Base-by-base conservation (phyloP, 805 yeast genomes). In the Metschnikowia peoriensis region DNA sequence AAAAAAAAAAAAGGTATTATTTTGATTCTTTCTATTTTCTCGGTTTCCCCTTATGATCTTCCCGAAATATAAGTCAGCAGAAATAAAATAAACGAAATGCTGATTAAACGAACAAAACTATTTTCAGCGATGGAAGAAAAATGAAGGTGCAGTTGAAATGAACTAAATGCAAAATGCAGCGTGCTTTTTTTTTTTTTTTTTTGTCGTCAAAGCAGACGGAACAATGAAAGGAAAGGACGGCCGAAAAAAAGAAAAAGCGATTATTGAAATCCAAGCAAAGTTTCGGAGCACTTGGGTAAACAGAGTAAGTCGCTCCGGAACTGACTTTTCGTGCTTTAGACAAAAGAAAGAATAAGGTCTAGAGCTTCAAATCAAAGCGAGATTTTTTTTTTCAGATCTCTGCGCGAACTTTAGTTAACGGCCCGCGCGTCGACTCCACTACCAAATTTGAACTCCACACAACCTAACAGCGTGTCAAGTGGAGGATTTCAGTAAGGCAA, bases 361-460 rank as follows among this genome's bases (percentile, higher is more conserved):
- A 28, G 29, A 14, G 10, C 10, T 17, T 32, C 28, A 28, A n/a
- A 27, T 6, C 12, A 41, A 17, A 38, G 14, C 45, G 42, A n/a
- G 7, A 12, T 38, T 51, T 53, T 53, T 53, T 54, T 54, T 51
- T 52, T 42, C 48, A 49, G 58, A 55, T 55, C 56, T 55, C 55
- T 52, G 58, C 58, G 58, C 58, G 52, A 28, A 37, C 46, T 34
- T 15, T 14, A 22, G 22, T 22, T 22, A 22, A 22, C 22, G 22
- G 22, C 22, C 22, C 22, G 22, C 22, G 22, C 22, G 22, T 28
- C 44, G 46, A n/a, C 38, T 28, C 38, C 46, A 35, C 43, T 28
- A 49, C 41, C 37, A 39, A 28, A 46, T 47, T 48, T 51, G 55
- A 51, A 40, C 55, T 41, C 49, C 55, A 51, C 56, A 53, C 56